A percentile compares a stretch with the other conserved stretches of the same genome.
Conservation (phyloP, 176 grass and related monocot genomes). For the Carex pumila region DNA sequence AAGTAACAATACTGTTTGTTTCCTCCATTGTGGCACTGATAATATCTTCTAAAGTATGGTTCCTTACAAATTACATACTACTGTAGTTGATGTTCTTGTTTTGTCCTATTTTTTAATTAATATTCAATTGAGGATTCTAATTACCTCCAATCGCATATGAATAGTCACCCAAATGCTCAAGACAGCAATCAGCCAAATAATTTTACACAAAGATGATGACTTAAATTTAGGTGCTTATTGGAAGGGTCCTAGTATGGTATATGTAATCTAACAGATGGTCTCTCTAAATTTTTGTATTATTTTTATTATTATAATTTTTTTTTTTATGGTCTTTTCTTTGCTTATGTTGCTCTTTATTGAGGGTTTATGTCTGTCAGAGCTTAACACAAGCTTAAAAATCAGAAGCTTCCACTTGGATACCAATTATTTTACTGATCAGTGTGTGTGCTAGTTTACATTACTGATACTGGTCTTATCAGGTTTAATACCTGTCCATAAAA, state of each 20-base stretch:
- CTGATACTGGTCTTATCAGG: background rate
- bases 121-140: background rate
- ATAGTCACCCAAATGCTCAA: background rate
- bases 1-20: background rate
- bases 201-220: background rate
- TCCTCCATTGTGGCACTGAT: background rate
- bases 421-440: background rate
- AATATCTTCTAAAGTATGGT: background rate
- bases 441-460: background rate
- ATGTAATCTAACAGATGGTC: background rate
- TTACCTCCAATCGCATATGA: background rate
- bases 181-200: background rate
- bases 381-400: background rate
- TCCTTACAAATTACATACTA: background rate
- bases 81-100: background rate
- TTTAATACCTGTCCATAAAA: background rate
- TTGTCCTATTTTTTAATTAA: background rate
- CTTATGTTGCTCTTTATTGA: background rate
- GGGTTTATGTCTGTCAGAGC: background rate
- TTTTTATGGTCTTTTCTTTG: background rate
- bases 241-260: background rate
- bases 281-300: background rate
- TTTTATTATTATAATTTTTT: background rate
- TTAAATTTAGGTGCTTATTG: background rate
- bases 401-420: background rate